Evolutionary conservation across 495 filamentous ascomycete genomes (phyloP).

Genomic region (Trichocladium uniseriatum): DNA sequence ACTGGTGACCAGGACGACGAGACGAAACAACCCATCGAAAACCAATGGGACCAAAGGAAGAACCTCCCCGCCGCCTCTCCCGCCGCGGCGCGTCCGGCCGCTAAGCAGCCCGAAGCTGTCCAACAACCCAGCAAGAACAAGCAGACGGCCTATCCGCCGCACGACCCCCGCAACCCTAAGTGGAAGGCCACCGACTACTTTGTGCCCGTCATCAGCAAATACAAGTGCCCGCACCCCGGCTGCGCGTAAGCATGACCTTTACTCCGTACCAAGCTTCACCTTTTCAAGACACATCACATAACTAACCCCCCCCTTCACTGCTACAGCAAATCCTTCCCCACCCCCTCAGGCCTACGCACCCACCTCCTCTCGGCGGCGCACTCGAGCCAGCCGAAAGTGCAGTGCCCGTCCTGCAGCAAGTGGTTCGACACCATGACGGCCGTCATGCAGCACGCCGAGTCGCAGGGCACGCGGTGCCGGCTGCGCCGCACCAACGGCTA

Average conservation of each 20-base stretch:
- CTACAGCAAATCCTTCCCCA: constrained; percentile 25
- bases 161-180: constrained; percentile 23
- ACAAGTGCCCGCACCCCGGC: constrained; percentile 32
- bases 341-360: constrained; percentile 7
- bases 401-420: constrained; percentile 26
- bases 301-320: not conserved
- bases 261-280: not conserved
- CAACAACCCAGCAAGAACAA: too few relatives aligned
- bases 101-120: constrained; percentile 1
- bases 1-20: too few relatives aligned
- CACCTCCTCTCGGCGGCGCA: constrained; percentile 31
- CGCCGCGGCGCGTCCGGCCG: not conserved
- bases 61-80: constrained; percentile 8
- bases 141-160: constrained; percentile 3
- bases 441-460: constrained; percentile 29
- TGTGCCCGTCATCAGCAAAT: constrained; percentile 21
- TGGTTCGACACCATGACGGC: constrained; percentile 22
- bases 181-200: constrained; percentile 26
- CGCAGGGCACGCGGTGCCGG: constrained; percentile 18
- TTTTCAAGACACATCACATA: not conserved
- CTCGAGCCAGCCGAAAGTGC: constrained; percentile 8
- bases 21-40: too few relatives aligned
- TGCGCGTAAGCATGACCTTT: constrained; percentile 28
- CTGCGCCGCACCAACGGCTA: constrained; percentile 13
- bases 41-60: too few relatives aligned